Evolutionary conservation across 768 basidiomycete species (phyloP), one percentile per base, ranked within the genome.

Genomic region (Panus rudis): DNA sequence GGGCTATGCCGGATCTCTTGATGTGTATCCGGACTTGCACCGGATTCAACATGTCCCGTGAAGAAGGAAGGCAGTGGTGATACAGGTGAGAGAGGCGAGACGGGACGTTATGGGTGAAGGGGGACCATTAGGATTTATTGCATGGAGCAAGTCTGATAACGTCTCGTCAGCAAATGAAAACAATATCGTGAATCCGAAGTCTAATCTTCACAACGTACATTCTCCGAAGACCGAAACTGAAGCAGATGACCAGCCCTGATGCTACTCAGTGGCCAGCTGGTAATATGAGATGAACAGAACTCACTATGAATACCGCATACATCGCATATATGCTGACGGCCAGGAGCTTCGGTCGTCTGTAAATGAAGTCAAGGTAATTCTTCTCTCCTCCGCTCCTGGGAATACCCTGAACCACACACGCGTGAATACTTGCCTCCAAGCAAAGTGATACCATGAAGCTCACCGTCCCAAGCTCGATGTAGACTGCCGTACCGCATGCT

Each of bases 331-430:
- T 53, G 51, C 79, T 84, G 4, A 80, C 79, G 12, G 64, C 68
- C 54, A 87, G 58, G 52, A 79, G 82, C 39, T 66, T 71, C 5
- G 84, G 84, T 3, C 67, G 67, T 35, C 73, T 65, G 59, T 75
- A 86, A n/a, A 84, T 72, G 55, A 70, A 84, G 48, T 84, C 81
- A 27, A 87, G 61, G 52, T 86, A 87, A 40, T 79, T 82, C 63
- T 85, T 86, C 65, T 86, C 84, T 2, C 80, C 84, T 1, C 84
- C 84, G 42, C 71, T 85, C 3, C 76, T 67, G 2, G 84, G 84
- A 2, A 87, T 65, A 16, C 76, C 81, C 79, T 84, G 38, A 6
- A n/a, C n/a, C n/a, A n/a, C n/a, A n/a, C 6, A 24, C 13, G 13
- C 24, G 23, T 17, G 23, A 39, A 43, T 39, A 35, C 34, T 31